Base-by-base conservation (phyloP, 352 stramenopile species). In the Globisporangium echinulatum region DNA sequence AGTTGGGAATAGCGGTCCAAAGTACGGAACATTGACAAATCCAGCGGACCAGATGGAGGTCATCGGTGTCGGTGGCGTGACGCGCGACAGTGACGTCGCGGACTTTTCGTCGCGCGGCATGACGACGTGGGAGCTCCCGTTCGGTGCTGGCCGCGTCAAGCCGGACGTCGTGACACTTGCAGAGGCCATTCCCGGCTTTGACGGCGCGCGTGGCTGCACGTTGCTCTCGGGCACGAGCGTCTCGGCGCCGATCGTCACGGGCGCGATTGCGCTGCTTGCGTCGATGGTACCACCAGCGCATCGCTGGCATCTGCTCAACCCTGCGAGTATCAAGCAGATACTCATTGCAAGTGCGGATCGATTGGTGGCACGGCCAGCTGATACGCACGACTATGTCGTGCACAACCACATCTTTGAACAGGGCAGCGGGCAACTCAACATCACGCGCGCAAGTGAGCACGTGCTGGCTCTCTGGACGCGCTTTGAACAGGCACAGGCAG, bases 321-420 rank as follows among this genome's bases (percentile, higher is more conserved):
- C 80, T 37, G 80, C 78, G 17, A 85, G 78, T 6, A 68, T 90
- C 54, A 92, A 92, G 55, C 78, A 87, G 53, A 74, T 92, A 17
- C 58, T 92, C 9, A 60, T 87, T 14, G 49, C 77, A 55, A 88
- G 73, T 52, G 77, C 82, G 7, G 71, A 87, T 13, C 68, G 67
- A 43, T 51, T 88, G 13, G 59, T 68, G 39, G 63, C 76, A 33
- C 70, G 64, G 7, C 57, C 64, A 7, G 25, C 25, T 33, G 56
- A 82, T 36, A 52, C 62, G 5, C 61, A 68, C 10, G 71, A 78
- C 1, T 70, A 77, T 53, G 67, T 79, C 0, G 67, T 85, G 58
- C 77, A 79, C 59, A 87, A 89, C 55, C 80, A 92, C 52, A 80
- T 95, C 40, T 95, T 92, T 56, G 87, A 95, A 66, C 87, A 96